Conservation (phyloP, 2,329 filamentous ascomycete genomes). For the Ceratocystis colombiana region DNA sequence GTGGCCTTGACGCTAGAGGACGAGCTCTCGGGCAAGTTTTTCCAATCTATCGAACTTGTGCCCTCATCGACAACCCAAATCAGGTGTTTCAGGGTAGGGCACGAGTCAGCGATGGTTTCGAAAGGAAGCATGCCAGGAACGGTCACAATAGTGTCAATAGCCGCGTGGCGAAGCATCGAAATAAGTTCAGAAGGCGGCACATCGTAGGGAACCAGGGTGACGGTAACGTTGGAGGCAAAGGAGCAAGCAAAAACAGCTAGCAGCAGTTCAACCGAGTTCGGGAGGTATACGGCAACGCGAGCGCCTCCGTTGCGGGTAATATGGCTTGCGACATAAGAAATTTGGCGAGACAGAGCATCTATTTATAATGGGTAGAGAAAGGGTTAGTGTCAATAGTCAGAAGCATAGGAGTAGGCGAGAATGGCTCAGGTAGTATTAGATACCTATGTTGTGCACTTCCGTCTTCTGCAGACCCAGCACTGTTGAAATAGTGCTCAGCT, state of each 20-base stretch:
- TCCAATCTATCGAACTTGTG: constrained; percentile 91
- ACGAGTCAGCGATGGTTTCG: constrained; percentile 57
- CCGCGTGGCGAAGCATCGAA: constrained; percentile 59
- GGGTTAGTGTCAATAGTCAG: constrained; percentile 7
- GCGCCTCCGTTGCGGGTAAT: constrained; percentile 60
- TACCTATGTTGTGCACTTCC: constrained; percentile 59
- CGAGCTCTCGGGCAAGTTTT: constrained; percentile 68
- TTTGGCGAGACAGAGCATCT: constrained; percentile 70
- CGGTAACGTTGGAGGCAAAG: constrained; percentile 70
- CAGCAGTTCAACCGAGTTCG: constrained; percentile 85
- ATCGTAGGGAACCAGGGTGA: constrained; percentile 77
- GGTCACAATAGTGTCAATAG: constrained; percentile 72
- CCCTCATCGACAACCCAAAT: constrained; percentile 91
- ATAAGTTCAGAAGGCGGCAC: constrained; percentile 58
- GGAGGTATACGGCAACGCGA: constrained; percentile 78
- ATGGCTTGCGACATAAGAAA: constrained; percentile 74
- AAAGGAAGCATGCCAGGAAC: constrained; percentile 81
- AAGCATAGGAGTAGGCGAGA: background rate
- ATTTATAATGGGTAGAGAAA: constrained; percentile 25
- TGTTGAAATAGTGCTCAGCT: constrained; percentile 64
- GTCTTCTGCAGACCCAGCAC: constrained; percentile 67
- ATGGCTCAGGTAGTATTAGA: constrained; percentile 24
- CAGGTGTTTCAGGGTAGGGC: constrained; percentile 62
- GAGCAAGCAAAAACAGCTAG: constrained; percentile 74
- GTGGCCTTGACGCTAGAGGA: constrained; percentile 66